Evolutionary conservation across 116 monocot genomes (phyloP).

Genomic region (Iris pallida): DNA sequence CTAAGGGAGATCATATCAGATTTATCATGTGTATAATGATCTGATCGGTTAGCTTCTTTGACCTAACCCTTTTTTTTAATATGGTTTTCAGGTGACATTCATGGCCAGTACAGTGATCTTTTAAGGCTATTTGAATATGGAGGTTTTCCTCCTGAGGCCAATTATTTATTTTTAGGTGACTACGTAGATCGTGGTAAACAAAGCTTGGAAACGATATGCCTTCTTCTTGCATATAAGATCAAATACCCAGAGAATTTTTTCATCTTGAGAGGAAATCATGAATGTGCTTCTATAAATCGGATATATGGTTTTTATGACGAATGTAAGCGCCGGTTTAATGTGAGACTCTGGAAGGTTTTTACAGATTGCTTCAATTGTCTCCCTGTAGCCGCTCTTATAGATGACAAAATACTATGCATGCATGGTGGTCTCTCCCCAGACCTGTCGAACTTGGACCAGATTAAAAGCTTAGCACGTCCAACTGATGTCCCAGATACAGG

Average conservation of each 20-base stretch:
- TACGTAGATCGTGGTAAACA: constrained; percentile 88
- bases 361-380: constrained; percentile 87
- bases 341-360: constrained; percentile 74
- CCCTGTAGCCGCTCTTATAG: constrained; percentile 82
- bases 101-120: constrained; percentile 86
- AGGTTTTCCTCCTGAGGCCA: constrained; percentile 75
- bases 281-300: constrained; percentile 81
- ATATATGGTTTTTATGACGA: constrained; percentile 94
- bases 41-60: neutral
- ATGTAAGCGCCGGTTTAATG: constrained; percentile 84
- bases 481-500: constrained; percentile 76
- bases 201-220: constrained; percentile 82
- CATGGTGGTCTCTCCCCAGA: constrained; percentile 90
- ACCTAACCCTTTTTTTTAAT: neutral
- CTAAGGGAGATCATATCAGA: too few species aligned
- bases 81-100: constrained; percentile 67
- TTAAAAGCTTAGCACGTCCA: constrained; percentile 54
- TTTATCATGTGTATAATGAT: neutral
- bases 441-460: constrained; percentile 64
- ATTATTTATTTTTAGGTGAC: constrained; percentile 86
- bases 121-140: constrained; percentile 88
- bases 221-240: constrained; percentile 82
- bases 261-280: constrained; percentile 79
- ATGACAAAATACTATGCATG: constrained; percentile 91
- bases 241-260: constrained; percentile 88